Evolutionary conservation across 805 yeast species (phyloP), one percentile per base, ranked within the genome.

Genomic region (Nakazawaea laoshanensis): DNA sequence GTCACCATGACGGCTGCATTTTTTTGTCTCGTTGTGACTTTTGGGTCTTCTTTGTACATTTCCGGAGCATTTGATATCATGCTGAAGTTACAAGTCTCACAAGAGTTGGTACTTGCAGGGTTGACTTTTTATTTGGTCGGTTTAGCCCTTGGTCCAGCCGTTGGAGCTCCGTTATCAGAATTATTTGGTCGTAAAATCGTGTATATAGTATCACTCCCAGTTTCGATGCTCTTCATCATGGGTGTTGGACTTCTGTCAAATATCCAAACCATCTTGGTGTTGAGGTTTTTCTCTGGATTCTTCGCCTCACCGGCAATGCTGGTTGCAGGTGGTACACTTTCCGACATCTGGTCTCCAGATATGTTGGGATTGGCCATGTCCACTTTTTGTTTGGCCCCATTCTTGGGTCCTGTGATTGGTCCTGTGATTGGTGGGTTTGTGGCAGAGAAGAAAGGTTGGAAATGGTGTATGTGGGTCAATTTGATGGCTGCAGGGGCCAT

Each of bases 271-370:
- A 63, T 82, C 19, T 57, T 85, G 30, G 77, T 86, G 4, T 61
- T 83, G 28, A 59, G 95, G 45, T 81, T 82, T 48, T 71, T 86
- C 45, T 63, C 80, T 14, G 94, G 94, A 1, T 64, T 78, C 19
- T 67, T 78, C 30, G 85, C 92, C 2, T 76, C 88, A 2, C 94
- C 92, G 3, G 86, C 88, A 2, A 64, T 86, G 57, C 78, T 94
- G 7, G 74, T 83, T 42, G 89, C 86, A 9, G 86, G 88, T 33
- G 96, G 95, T 42, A 77, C 92, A 4, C 73, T 86, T 40, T 61
- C 77, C 35, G 95, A 86, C 56, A 55, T 85, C 30, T 86, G 88
- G 77, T 68, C 64, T 14, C 72, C 77, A 21, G 67, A 70, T 26
- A 74, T 75, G 49, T 57, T 76, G 48, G 81, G 86, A 11, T 44